These are phyloP conservation scores for Ophiosphaerella narmari DNA, from an alignment of 2,329 filamentous ascomycete genomes.

Conservation along the genomic window DNA sequence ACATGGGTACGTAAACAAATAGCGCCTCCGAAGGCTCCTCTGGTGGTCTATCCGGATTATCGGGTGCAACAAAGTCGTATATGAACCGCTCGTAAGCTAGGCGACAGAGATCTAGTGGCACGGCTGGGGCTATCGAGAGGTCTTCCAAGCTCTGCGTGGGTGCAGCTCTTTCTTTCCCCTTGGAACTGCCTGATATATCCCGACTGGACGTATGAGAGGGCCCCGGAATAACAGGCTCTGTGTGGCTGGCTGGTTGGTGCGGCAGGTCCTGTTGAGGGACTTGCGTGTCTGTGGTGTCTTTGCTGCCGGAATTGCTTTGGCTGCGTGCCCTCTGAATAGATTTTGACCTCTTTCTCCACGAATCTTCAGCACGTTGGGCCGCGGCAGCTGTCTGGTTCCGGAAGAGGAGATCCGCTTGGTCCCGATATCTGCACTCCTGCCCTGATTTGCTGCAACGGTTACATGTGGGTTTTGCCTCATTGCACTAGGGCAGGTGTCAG, in stretches of 20 bases:
- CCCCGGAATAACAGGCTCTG: too few relatives aligned
- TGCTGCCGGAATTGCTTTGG: constrained; percentile 13
- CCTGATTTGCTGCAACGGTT: constrained; percentile 33
- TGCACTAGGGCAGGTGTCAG: constrained; percentile 26
- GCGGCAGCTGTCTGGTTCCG: constrained; percentile 41
- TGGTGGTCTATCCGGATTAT: constrained; percentile 17
- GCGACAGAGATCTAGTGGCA: constrained; percentile 24
- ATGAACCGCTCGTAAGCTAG: constrained; percentile 38
- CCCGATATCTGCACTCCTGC: constrained; percentile 39
- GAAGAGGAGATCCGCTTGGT: constrained; percentile 39
- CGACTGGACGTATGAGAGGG: too few relatives aligned
- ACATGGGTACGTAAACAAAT: constrained; percentile 31
- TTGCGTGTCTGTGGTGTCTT: constrained; percentile 15
- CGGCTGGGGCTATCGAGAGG: constrained; percentile 14
- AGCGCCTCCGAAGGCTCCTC: constrained; percentile 28
- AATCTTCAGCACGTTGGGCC: constrained; percentile 40
- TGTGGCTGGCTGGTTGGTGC: background rate
- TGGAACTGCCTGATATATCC: background rate
- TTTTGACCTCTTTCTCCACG: constrained; percentile 41
- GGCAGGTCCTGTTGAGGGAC: background rate
- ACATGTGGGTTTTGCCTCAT: constrained; percentile 38
- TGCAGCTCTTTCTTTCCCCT: background rate
- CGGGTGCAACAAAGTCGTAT: constrained; percentile 36
- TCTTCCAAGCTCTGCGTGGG: constrained; percentile 11
- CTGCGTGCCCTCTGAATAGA: constrained; percentile 24